Conservation (phyloP, 208 protist species). For the Leishmania martiniquensis region DNA sequence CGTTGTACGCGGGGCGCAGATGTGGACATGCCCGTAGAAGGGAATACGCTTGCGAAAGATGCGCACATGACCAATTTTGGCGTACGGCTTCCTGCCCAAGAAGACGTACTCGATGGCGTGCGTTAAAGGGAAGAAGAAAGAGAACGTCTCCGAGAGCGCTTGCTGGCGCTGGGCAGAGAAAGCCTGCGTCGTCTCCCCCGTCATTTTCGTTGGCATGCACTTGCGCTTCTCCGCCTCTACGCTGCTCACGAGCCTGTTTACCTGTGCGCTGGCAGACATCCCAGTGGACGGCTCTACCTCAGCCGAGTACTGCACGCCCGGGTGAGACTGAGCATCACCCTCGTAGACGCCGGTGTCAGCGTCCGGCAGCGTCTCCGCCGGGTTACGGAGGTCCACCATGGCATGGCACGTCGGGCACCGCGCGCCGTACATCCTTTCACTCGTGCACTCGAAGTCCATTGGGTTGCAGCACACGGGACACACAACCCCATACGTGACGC, state of each 20-base stretch:
- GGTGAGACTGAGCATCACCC: background rate
- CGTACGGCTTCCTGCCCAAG: conserved; percentile 67
- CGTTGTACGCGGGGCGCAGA: conserved; percentile 71
- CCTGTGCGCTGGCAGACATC: conserved; percentile 57
- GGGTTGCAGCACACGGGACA: conserved; percentile 71
- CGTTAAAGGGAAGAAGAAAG: conserved; percentile 69
- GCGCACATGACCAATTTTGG: conserved; percentile 72
- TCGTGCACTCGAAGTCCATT: conserved; percentile 66
- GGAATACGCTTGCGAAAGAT: conserved; percentile 79
- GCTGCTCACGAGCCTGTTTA: conserved; percentile 43
- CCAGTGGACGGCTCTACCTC: conserved; percentile 68
- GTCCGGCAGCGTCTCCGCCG: conserved; percentile 43
- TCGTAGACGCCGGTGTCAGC: conserved; percentile 39
- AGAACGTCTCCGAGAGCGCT: conserved; percentile 64
- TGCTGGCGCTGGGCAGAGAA: conserved; percentile 66
- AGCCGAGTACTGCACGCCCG: conserved; percentile 40
- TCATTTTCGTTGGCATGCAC: conserved; percentile 61
- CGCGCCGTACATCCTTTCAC: conserved; percentile 52
- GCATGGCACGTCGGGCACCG: conserved; percentile 63
- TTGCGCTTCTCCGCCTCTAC: conserved; percentile 59
- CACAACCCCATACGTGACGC: conserved; percentile 62
- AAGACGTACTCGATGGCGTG: conserved; percentile 75
- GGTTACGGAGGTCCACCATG: conserved; percentile 74
- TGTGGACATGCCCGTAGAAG: conserved; percentile 57
- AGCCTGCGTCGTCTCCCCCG: conserved; percentile 67